These are phyloP conservation scores for Neoboletus brunneissimus DNA, from an alignment of 768 basidiomycete genomes.

Conservation along the genomic window DNA sequence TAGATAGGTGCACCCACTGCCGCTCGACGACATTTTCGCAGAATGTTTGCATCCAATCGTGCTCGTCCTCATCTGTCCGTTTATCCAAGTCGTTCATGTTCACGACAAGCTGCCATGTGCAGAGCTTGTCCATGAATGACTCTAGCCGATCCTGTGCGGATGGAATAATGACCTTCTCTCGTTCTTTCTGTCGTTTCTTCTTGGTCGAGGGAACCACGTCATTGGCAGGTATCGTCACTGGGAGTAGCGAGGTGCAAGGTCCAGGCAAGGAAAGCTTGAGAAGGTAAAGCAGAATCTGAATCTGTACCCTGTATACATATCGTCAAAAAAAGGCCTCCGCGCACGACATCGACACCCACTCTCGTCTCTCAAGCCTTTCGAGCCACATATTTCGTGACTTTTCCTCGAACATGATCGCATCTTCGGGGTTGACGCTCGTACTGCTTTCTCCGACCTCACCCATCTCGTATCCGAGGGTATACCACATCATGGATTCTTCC, in stretches of 20 bases:
- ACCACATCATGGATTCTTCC: constrained; percentile 81
- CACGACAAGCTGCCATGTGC: constrained; percentile 66
- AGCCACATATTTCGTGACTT: constrained; percentile 57
- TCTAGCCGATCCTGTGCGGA: constrained; percentile 56
- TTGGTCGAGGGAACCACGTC: constrained; percentile 28
- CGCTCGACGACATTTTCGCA: constrained; percentile 64
- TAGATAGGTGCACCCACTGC: constrained; percentile 41
- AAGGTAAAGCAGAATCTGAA: constrained; percentile 72
- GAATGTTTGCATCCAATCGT: constrained; percentile 77
- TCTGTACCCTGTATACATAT: constrained; percentile 51
- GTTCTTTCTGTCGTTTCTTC: constrained; percentile 31
- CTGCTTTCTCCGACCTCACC: constrained; percentile 33
- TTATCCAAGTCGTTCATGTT: constrained; percentile 37
- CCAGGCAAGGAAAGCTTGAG: constrained; percentile 63
- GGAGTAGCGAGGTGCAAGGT: constrained; percentile 30
- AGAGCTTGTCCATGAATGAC: constrained; percentile 74
- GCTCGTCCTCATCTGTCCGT: constrained; percentile 28
- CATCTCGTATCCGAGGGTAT: constrained; percentile 56
- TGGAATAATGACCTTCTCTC: constrained; percentile 22
- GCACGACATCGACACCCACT: constrained; percentile 39
- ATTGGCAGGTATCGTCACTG: constrained; percentile 23
- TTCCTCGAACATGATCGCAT: constrained; percentile 40
- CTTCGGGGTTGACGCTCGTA: constrained; percentile 17
- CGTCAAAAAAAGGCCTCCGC: constrained; percentile 5
- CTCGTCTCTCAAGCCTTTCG: constrained; percentile 64